phyloP scores from a whole-genome alignment of 345 rosid species.

The Euphorbia pulcherrima region DNA sequence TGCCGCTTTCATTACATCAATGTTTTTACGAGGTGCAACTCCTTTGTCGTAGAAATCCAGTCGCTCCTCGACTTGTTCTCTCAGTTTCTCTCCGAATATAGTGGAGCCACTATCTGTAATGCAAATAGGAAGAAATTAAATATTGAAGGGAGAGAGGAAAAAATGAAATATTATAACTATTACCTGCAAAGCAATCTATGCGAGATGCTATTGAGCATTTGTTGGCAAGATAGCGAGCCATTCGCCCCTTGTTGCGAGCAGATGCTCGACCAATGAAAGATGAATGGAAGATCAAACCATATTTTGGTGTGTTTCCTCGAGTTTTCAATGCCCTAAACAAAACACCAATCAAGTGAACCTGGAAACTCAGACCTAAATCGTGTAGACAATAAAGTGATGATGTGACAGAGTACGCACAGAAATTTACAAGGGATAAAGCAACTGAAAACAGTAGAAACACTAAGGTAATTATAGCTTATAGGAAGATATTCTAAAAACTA shows the following conservation, averaged over 20 bases:
- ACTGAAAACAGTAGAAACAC: not conserved
- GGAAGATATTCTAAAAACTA: not conserved
- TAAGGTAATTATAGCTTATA: not conserved
- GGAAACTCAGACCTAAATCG: not conserved
- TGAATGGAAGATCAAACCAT: slow-evolving; percentile 90
- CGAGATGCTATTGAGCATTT: slow-evolving; percentile 94
- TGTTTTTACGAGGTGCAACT: slow-evolving; percentile 88
- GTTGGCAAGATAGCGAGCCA: slow-evolving; percentile 94
- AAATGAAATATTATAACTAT: not conserved
- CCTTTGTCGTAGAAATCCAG: slow-evolving; percentile 93
- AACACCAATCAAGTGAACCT: slow-evolving; percentile 1
- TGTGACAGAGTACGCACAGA: not conserved
- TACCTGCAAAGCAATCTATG: slow-evolving; percentile 92
- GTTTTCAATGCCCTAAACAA: slow-evolving; percentile 77
- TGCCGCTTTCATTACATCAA: slow-evolving; percentile 90
- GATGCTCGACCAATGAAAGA: slow-evolving; percentile 89
- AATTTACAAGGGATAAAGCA: not conserved
- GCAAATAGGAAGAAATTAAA: not conserved
- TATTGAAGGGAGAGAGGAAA: not conserved
- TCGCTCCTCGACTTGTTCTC: slow-evolving; percentile 92
- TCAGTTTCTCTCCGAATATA: slow-evolving; percentile 79
- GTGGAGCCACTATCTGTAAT: slow-evolving; percentile 53
- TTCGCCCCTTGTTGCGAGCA: slow-evolving; percentile 87
- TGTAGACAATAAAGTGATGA: not conserved
- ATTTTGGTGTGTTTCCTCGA: slow-evolving; percentile 93